Base-by-base conservation (phyloP, 495 filamentous ascomycete species). In the Penicillium verhagenii region DNA sequence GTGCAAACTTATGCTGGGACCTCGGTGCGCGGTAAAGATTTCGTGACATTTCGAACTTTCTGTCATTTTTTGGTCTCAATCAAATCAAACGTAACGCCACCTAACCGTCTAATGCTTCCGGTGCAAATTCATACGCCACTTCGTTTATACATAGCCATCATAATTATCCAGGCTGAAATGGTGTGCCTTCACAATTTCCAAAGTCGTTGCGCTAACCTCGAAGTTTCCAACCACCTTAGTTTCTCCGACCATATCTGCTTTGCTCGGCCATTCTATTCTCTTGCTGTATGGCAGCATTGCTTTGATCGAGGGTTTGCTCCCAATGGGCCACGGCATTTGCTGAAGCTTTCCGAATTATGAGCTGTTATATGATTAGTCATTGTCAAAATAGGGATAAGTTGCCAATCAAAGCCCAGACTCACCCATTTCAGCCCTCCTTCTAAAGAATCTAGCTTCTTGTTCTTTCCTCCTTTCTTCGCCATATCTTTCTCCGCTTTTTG, bases 371-470 rank as follows among this genome's bases (percentile, higher is more conserved):
- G 13, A 18, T 47, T 20, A 47, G 45, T 31, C 13, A 9, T 8
- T 1, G 10, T 28, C 10, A 19, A 47, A 18, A 5, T 26, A 18
- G 3, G 10, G 29, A 33, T 33, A 14, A n/a, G n/a, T n/a, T n/a
- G n/a, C 13, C 26, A 16, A 29, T 47, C 11, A n/a, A n/a, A n/a
- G n/a, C n/a, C n/a, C n/a, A n/a, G 45, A 47, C 45, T 29, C 28
- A 47, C 45, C 45, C 45, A 47, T 47, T 33, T 47, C 3, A 47
- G n/a, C 10, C 24, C 45, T 47, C 45, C 45, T 47, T 47, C 45
- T 10, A 47, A 26, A 20, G 25, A 6, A 26, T 47, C 24, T 4
- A 47, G 18, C 6, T 47, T 47, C 8, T 29, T 47, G 45, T 25
- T 47, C 14, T 47, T 47, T 2, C 29, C 29, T 5, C 20, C 20